Percentiles rank a stretch among this genome's conserved stretches.
These are phyloP conservation scores for Boletus reticuloceps DNA, from an alignment of 768 basidiomycete genomes.

Conservation along the genomic window DNA sequence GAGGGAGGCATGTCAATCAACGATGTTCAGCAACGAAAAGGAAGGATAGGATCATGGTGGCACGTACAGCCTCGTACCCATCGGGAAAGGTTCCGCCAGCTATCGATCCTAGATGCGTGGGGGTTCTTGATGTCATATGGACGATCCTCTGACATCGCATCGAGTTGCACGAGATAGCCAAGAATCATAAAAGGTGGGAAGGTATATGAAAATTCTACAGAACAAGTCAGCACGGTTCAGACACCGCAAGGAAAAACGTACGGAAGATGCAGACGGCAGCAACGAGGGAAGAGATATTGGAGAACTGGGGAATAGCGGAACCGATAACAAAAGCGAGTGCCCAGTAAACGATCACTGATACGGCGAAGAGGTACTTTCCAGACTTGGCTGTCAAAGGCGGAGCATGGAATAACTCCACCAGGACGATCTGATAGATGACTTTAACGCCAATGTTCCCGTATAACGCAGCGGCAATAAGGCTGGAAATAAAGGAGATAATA, in stretches of 20 bases:
- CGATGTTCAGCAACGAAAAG: too few relatives aligned
- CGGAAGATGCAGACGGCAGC: too few relatives aligned
- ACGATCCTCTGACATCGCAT: slow-evolving; percentile 22
- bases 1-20: not conserved
- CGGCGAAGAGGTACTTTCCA: slow-evolving; percentile 31
- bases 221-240: slow-evolving; percentile 37
- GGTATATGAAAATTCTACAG: slow-evolving; percentile 35
- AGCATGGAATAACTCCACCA: slow-evolving; percentile 51
- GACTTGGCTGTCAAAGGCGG: slow-evolving; percentile 43
- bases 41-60: not conserved
- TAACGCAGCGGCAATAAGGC: slow-evolving; percentile 58
- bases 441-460: slow-evolving; percentile 67
- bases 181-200: slow-evolving; percentile 39
- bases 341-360: slow-evolving; percentile 23
- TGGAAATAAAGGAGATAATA: slow-evolving; percentile 46
- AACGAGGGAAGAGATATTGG: slow-evolving; percentile 51
- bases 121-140: slow-evolving; percentile 30
- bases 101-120: slow-evolving; percentile 24
- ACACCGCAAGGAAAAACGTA: slow-evolving; percentile 28
- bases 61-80: slow-evolving; percentile 31
- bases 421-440: slow-evolving; percentile 51
- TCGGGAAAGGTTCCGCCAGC: slow-evolving; percentile 28
- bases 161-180: slow-evolving; percentile 29
- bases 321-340: slow-evolving; percentile 50
- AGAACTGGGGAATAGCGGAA: slow-evolving; percentile 60